A percentile compares a stretch with the other conserved stretches of the same genome.
Conservation (phyloP, 495 filamentous ascomycete species). For the Usnea hakonensis region DNA sequence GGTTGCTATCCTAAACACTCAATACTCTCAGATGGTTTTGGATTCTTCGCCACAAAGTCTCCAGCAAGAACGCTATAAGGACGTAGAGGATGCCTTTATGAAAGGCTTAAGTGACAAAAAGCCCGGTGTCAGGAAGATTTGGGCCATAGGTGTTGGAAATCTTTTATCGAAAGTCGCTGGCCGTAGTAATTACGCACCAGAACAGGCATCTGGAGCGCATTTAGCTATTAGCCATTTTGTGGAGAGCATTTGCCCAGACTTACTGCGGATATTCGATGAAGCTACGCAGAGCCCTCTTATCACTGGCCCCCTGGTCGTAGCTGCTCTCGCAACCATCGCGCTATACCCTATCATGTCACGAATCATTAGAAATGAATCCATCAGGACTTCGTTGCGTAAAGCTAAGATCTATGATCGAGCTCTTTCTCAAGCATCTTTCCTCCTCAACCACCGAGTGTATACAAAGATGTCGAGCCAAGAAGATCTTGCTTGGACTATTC, state of each 20-base stretch:
- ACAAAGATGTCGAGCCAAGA: conserved; percentile 63
- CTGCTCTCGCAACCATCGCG: conserved; percentile 65
- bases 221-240: conserved; percentile 42
- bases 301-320: conserved; percentile 64
- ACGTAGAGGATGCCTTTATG: conserved; percentile 58
- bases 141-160: conserved; percentile 69
- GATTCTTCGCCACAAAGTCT: conserved; percentile 25
- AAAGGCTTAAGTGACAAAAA: conserved; percentile 85
- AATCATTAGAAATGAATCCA: conserved; percentile 21
- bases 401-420: conserved; percentile 52
- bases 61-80: conserved; percentile 32
- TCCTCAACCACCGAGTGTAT: conserved; percentile 70
- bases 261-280: conserved; percentile 71
- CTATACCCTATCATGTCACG: conserved; percentile 38
- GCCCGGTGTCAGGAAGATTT: conserved; percentile 65
- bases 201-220: no score
- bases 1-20: conserved; percentile 55
- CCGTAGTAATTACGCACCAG: neutral
- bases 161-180: conserved; percentile 51
- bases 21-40: conserved; percentile 33
- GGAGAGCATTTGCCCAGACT: conserved; percentile 52
- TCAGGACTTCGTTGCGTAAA: conserved; percentile 46
- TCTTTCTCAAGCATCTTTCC: conserved; percentile 56
- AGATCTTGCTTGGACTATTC: conserved; percentile 68
- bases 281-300: conserved; percentile 64